Conservation (phyloP, 345 rosid genomes). For the Brassica nigra region DNA sequence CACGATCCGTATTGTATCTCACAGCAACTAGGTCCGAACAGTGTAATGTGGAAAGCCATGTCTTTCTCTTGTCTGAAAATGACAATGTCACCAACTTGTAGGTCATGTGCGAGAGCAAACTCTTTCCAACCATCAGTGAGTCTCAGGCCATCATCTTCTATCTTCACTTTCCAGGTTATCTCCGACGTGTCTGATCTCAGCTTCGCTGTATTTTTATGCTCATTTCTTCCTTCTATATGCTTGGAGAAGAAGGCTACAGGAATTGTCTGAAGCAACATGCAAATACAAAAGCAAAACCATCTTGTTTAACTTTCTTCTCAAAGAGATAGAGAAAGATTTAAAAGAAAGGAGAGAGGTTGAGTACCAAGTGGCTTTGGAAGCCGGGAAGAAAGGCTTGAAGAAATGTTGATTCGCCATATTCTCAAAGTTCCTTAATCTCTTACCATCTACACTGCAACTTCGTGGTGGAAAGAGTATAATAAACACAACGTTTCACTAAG, state of each 20-base stretch:
- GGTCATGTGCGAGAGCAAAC: slow-evolving; percentile 27
- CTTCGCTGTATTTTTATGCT: background rate
- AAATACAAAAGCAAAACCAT: background rate
- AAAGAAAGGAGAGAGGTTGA: background rate
- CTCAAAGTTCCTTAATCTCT: background rate
- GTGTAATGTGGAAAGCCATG: slow-evolving; percentile 20
- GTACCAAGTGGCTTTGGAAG: slow-evolving; percentile 24
- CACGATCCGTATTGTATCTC: slow-evolving; percentile 21
- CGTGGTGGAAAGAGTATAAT: background rate
- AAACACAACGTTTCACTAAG: background rate
- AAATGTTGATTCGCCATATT: slow-evolving; percentile 26
- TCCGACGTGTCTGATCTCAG: slow-evolving; percentile 29
- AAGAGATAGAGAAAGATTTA: background rate
- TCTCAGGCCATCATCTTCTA: slow-evolving; percentile 9
- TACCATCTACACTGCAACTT: background rate
- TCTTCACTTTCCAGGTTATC: slow-evolving; percentile 24
- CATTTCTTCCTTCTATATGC: background rate
- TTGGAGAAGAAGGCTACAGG: slow-evolving; percentile 27
- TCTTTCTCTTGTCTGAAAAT: slow-evolving; percentile 17
- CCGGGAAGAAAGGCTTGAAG: slow-evolving; percentile 33
- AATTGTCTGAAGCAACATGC: slow-evolving; percentile 28
- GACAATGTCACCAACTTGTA: slow-evolving; percentile 15
- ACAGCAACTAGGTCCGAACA: slow-evolving; percentile 25
- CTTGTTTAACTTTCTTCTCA: background rate
- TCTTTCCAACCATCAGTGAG: slow-evolving; percentile 35